These are phyloP conservation scores for Laburnicola sp. DNA, from an alignment of 2,329 filamentous ascomycete genomes.

Conservation along the genomic window DNA sequence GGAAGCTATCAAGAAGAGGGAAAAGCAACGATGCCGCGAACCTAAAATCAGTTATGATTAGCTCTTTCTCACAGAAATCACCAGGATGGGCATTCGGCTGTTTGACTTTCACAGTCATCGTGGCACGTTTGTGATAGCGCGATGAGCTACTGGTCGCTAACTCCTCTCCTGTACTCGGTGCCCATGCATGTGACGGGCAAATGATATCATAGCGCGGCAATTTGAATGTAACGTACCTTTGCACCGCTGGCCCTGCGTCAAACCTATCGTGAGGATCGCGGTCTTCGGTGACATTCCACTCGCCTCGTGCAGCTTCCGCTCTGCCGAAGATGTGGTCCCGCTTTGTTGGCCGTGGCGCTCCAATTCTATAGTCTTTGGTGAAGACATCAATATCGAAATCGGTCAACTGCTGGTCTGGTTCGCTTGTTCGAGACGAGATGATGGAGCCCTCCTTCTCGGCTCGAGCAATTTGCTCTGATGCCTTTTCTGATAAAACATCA, in stretches of 20 bases:
- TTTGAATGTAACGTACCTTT: constrained; percentile 37
- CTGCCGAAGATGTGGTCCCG: constrained; percentile 48
- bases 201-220: constrained; percentile 3
- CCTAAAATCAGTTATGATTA: constrained; percentile 40
- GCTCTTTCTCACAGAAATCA: constrained; percentile 7
- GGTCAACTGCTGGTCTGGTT: constrained; percentile 19
- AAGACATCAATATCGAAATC: constrained; percentile 43
- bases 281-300: constrained; percentile 39
- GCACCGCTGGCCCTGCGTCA: constrained; percentile 38
- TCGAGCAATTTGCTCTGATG: constrained; percentile 25
- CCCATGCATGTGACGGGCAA: neutral
- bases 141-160: neutral
- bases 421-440: constrained; percentile 21
- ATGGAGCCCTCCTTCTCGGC: constrained; percentile 34
- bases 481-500: constrained; percentile 33
- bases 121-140: neutral
- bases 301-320: constrained; percentile 45
- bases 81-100: neutral
- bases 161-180: constrained; percentile 10
- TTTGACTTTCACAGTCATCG: neutral
- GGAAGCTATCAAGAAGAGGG: constrained; percentile 82
- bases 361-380: constrained; percentile 34
- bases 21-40: constrained; percentile 64
- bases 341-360: constrained; percentile 18
- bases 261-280: constrained; percentile 42